Percentiles rank a stretch among this genome's conserved stretches.
Conservation (phyloP, 192 early-diverging fungal genomes). For the Irineochytrium annulatum region DNA sequence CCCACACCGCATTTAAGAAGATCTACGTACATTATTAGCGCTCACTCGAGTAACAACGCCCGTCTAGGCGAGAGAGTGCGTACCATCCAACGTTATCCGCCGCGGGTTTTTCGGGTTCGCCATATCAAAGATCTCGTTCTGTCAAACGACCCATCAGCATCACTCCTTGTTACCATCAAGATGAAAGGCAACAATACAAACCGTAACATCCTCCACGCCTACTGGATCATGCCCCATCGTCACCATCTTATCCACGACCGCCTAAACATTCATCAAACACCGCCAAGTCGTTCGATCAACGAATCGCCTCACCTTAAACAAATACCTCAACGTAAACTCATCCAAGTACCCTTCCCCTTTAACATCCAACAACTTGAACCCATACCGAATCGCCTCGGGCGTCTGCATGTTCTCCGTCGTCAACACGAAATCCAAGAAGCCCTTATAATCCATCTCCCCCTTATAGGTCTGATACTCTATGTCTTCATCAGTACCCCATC, state of each 20-base stretch:
- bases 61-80: background rate
- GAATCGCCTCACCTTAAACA: slow-evolving; percentile 39
- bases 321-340: slow-evolving; percentile 34
- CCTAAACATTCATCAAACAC: slow-evolving; percentile 12
- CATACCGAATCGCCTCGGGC: slow-evolving; percentile 42
- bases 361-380: slow-evolving; percentile 47
- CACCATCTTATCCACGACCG: slow-evolving; percentile 39
- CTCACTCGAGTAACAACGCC: background rate
- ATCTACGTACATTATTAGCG: slow-evolving; percentile 16
- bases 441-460: slow-evolving; percentile 46
- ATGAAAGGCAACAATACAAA: slow-evolving; percentile 7
- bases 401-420: slow-evolving; percentile 46
- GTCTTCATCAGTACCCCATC: background rate
- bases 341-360: slow-evolving; percentile 42
- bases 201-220: slow-evolving; percentile 36
- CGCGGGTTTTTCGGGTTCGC: slow-evolving; percentile 28
- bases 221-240: slow-evolving; percentile 38
- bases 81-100: slow-evolving; percentile 44
- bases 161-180: background rate
- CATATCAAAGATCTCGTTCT: slow-evolving; percentile 64
- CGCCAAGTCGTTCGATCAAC: too few relatives aligned
- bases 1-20: slow-evolving; percentile 43
- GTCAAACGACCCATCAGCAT: background rate
- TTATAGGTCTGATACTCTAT: slow-evolving; percentile 32
- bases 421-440: slow-evolving; percentile 51